Conservation (phyloP, 176 grass and related monocot genomes). For the Oryza longistaminata region DNA sequence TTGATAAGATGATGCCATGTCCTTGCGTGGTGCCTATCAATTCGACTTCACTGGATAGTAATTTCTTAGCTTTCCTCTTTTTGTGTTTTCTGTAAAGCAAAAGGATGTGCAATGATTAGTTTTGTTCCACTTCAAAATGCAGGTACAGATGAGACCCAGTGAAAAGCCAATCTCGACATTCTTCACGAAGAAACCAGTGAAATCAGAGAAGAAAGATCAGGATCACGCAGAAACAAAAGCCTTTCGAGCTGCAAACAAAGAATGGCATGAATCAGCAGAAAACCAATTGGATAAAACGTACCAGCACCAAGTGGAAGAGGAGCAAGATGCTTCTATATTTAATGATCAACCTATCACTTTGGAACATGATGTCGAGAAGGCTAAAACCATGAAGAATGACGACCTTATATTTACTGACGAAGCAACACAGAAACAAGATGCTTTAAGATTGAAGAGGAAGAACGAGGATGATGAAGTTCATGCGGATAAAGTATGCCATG, state of each 20-base stretch:
- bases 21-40: neutral
- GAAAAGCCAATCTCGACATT: slow-evolving; percentile 75
- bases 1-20: neutral
- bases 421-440: neutral
- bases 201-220: neutral
- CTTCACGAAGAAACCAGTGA: slow-evolving; percentile 60
- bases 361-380: slow-evolving; percentile 21
- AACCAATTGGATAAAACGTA: slow-evolving; percentile 20
- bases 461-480: slow-evolving; percentile 39
- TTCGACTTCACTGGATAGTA: neutral
- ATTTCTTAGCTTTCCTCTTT: neutral
- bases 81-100: slow-evolving; percentile 10
- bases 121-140: slow-evolving; percentile 28
- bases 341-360: slow-evolving; percentile 35
- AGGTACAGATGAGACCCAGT: slow-evolving; percentile 57
- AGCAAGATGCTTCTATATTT: slow-evolving; percentile 14
- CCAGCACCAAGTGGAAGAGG: slow-evolving; percentile 5
- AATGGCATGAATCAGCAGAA: slow-evolving; percentile 32
- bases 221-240: slow-evolving; percentile 25
- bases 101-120: neutral
- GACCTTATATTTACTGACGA: neutral
- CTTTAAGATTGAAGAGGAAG: slow-evolving; percentile 54
- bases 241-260: slow-evolving; percentile 28
- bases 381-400: slow-evolving; percentile 30
- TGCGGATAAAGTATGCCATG: neutral